These are phyloP conservation scores for Euphorbia pulcherrima DNA, from an alignment of 345 rosid species.

Conservation along the genomic window DNA sequence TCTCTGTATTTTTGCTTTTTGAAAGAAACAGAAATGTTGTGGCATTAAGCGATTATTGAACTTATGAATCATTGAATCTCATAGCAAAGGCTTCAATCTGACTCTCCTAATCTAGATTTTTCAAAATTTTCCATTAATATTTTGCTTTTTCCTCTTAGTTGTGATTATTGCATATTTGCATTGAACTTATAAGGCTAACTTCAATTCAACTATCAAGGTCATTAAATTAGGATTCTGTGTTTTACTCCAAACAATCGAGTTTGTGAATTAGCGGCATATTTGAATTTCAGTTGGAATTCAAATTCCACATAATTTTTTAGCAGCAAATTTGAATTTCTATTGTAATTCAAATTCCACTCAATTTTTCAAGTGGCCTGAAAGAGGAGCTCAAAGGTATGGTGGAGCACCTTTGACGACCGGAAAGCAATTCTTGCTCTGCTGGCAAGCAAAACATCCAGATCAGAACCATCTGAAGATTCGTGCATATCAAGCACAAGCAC, in stretches of 20 bases:
- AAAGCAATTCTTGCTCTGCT: constrained; percentile 19
- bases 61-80: neutral
- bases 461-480: constrained; percentile 43
- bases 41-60: neutral
- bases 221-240: neutral
- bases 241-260: neutral
- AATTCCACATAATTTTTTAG: no score
- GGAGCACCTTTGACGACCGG: constrained; percentile 27
- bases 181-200: neutral
- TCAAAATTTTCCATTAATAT: no score
- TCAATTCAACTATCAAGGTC: neutral
- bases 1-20: neutral
- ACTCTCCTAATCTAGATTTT: constrained; percentile 1
- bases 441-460: constrained; percentile 23
- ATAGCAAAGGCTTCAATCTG: neutral
- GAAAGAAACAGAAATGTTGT: neutral
- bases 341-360: neutral
- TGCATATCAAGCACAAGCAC: constrained; percentile 61
- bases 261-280: neutral
- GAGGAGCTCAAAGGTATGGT: constrained; percentile 42
- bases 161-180: neutral
- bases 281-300: no score
- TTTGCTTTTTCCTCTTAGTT: neutral
- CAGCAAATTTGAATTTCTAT: no score
- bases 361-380: constrained; percentile 45